Evolutionary conservation across 805 yeast species (phyloP).

Genomic region (Kuraishia floccosa): DNA sequence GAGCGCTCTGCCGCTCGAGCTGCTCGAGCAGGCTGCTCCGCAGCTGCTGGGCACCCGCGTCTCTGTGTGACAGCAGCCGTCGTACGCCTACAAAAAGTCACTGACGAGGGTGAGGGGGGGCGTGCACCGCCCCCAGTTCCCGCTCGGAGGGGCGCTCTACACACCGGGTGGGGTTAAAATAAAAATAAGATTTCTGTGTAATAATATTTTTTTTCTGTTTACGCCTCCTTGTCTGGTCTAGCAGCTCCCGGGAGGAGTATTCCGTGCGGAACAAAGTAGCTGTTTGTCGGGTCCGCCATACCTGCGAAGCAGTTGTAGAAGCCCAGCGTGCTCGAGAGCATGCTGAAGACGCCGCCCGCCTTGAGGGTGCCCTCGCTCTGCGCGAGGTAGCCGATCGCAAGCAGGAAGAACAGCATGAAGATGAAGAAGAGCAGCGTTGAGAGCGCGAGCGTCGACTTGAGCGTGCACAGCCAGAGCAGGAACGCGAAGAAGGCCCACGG

Average conservation of each 20-base stretch:
- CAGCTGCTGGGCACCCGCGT: slow-evolving; percentile 37
- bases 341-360: slow-evolving; percentile 39
- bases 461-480: slow-evolving; percentile 30
- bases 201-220: too few relatives aligned
- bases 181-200: too few relatives aligned
- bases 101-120: too few relatives aligned
- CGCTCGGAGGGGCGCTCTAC: too few relatives aligned
- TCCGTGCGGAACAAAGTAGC: slow-evolving; percentile 43
- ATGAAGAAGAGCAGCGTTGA: slow-evolving; percentile 26
- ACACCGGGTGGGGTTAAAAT: too few relatives aligned
- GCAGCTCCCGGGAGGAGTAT: slow-evolving; percentile 32
- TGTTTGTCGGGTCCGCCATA: slow-evolving; percentile 31
- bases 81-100: too few relatives aligned
- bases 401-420: slow-evolving; percentile 31
- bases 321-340: slow-evolving; percentile 29
- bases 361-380: slow-evolving; percentile 18
- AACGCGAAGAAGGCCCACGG: slow-evolving; percentile 45
- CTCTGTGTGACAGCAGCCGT: too few relatives aligned
- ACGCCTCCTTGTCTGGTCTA: slow-evolving; percentile 3
- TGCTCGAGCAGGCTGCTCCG: slow-evolving; percentile 81
- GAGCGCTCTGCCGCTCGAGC: slow-evolving; percentile 66
- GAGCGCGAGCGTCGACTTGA: slow-evolving; percentile 34
- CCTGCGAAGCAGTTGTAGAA: slow-evolving; percentile 38
- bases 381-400: slow-evolving; percentile 31
- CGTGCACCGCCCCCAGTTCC: too few relatives aligned